These are phyloP conservation scores for Didymella glomerata DNA, from an alignment of 2,329 filamentous ascomycete genomes.

Conservation along the genomic window DNA sequence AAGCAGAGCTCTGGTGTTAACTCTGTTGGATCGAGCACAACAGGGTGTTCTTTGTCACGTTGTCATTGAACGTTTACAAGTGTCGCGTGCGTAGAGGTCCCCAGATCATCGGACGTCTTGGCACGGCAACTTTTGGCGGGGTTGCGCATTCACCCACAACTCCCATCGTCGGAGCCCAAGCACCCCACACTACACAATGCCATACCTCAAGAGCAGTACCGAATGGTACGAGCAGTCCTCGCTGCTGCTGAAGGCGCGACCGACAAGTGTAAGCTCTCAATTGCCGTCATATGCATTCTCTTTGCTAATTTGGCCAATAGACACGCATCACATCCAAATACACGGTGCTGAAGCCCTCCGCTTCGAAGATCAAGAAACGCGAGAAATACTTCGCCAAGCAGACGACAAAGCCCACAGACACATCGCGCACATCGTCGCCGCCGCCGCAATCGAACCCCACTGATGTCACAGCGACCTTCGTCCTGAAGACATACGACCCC, in stretches of 20 bases:
- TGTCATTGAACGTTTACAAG: not conserved
- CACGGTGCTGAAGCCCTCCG: conserved; percentile 66
- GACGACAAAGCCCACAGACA: conserved; percentile 37
- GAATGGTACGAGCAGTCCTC: conserved; percentile 91
- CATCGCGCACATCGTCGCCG: conserved; percentile 40
- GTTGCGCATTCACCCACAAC: conserved; percentile 24
- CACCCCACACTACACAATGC: conserved; percentile 64
- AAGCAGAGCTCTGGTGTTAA: not conserved
- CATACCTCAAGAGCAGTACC: conserved; percentile 80
- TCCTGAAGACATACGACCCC: conserved; percentile 90
- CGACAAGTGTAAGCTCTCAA: conserved; percentile 72
- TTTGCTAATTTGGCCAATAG: conserved; percentile 57
- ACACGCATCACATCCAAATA: conserved; percentile 94
- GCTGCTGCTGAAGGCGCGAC: conserved; percentile 84
- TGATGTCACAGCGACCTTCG: conserved; percentile 68
- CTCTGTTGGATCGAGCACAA: not conserved
- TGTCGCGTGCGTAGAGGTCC: conserved; percentile 9
- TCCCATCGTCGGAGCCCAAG: conserved; percentile 24
- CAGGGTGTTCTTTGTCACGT: no score
- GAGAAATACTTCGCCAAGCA: conserved; percentile 44
- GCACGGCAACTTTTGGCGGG: conserved; percentile 1
- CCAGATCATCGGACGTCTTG: not conserved
- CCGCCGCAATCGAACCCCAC: conserved; percentile 37
- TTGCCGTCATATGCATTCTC: conserved; percentile 16
- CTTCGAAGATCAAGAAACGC: conserved; percentile 46